Conservation (phyloP, 352 stramenopile species). For the Globisporangium mamillatum region DNA sequence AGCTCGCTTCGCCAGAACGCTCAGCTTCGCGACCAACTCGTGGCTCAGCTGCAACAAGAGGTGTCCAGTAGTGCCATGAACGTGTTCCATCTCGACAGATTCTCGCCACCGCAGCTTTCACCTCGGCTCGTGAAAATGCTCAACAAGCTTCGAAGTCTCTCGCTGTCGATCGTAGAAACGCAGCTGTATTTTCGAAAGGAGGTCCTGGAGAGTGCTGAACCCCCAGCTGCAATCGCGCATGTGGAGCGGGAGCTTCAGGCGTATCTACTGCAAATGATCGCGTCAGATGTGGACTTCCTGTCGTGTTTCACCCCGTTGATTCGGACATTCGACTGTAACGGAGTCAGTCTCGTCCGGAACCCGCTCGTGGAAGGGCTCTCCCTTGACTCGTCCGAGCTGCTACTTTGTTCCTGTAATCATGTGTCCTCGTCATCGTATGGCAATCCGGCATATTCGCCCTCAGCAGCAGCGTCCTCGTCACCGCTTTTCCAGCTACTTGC, state of each 20-base stretch:
- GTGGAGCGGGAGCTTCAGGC: constrained; percentile 43
- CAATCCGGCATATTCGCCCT: constrained; percentile 27
- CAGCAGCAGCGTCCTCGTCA: constrained; percentile 22
- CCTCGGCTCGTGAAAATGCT: constrained; percentile 43
- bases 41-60: constrained; percentile 43
- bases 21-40: constrained; percentile 36
- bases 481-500: constrained; percentile 57
- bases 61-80: constrained; percentile 17
- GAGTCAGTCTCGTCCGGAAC: constrained; percentile 48
- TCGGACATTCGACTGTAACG: constrained; percentile 41
- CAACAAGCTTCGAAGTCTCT: constrained; percentile 58
- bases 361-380: constrained; percentile 63
- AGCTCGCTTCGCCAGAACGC: constrained; percentile 53
- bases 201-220: constrained; percentile 2
- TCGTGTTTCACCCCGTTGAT: constrained; percentile 30
- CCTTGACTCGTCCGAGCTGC: constrained; percentile 62
- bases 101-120: constrained; percentile 26
- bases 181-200: constrained; percentile 53
- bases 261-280: constrained; percentile 44
- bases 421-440: constrained; percentile 17
- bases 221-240: constrained; percentile 17
- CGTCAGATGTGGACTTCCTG: constrained; percentile 51
- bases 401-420: constrained; percentile 63
- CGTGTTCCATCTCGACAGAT: constrained; percentile 22
- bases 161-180: constrained; percentile 62